Percentiles rank a stretch among this genome's conserved stretches.
Evolutionary conservation across 108 stramenopile species (phyloP).

Genomic region (Pseudonitzschia multistriata): DNA sequence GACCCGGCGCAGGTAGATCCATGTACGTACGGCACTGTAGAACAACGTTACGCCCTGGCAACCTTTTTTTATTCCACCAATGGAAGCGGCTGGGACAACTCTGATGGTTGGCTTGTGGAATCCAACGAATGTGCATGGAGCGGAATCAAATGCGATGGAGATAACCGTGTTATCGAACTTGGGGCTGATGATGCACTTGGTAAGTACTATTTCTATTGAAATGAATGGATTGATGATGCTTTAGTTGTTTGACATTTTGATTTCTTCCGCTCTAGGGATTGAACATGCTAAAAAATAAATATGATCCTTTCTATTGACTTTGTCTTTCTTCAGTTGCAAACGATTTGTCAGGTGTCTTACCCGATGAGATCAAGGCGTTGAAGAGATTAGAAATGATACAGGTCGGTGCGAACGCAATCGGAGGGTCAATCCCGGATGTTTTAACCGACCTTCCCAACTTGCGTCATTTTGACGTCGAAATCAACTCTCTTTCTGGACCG

Average conservation of each 20-base stretch:
- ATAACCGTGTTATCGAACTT: constrained; percentile 8
- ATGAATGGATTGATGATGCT: not conserved
- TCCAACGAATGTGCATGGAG: constrained; percentile 43
- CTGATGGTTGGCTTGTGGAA: constrained; percentile 38
- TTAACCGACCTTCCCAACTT: constrained; percentile 17
- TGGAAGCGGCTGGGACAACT: constrained; percentile 41
- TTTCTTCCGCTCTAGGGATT: not conserved
- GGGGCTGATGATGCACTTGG: not conserved
- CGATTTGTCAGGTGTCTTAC: constrained; percentile 21
- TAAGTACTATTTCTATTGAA: not conserved
- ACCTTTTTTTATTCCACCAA: constrained; percentile 47
- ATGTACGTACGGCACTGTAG: constrained; percentile 23
- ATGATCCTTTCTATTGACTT: not conserved
- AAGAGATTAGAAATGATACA: constrained; percentile 24
- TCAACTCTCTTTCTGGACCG: constrained; percentile 23
- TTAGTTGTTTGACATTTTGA: not conserved
- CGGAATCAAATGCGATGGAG: constrained; percentile 41
- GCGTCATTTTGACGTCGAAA: constrained; percentile 29
- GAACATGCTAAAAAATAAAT: not conserved
- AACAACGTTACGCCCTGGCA: constrained; percentile 44
- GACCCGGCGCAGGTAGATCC: constrained; percentile 40
- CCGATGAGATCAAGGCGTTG: constrained; percentile 35
- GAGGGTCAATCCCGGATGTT: constrained; percentile 35
- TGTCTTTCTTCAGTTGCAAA: constrained; percentile 13
- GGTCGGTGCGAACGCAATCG: constrained; percentile 28